Conservation (phyloP, 2,329 filamentous ascomycete genomes). For the Lecanicillium sp. region DNA sequence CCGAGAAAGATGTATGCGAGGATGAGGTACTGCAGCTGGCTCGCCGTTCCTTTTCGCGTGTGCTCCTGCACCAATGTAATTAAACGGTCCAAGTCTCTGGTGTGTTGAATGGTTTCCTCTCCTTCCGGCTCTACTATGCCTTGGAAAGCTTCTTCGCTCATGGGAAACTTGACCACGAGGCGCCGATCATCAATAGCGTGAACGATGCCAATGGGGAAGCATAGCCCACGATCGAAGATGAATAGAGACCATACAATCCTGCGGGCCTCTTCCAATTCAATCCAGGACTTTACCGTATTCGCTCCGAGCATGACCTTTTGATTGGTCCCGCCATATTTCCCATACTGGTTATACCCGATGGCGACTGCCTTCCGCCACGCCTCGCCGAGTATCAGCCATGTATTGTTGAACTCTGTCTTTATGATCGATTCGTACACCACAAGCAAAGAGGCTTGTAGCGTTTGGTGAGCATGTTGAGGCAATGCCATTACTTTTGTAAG, state of each 20-base stretch:
- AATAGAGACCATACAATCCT: conserved; percentile 16
- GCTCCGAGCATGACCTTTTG: conserved; percentile 8
- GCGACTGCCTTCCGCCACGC: conserved; percentile 17
- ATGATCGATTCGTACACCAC: conserved; percentile 15
- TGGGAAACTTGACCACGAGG: conserved; percentile 15
- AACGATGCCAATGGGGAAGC: conserved; percentile 15
- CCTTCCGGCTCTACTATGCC: not conserved
- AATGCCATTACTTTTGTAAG: conserved; percentile 11
- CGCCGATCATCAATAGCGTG: conserved; percentile 18
- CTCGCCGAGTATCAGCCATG: conserved; percentile 15
- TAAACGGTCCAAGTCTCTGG: conserved; percentile 11
- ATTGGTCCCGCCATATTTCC: conserved; percentile 6
- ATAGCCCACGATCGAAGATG: conserved; percentile 16
- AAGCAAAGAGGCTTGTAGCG: conserved; percentile 14
- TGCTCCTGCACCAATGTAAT: conserved; percentile 12
- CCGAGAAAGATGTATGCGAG: conserved; percentile 15
- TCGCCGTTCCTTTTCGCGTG: conserved; percentile 6
- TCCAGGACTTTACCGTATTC: conserved; percentile 8
- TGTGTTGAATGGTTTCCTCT: conserved; percentile 5
- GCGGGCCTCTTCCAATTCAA: conserved; percentile 14
- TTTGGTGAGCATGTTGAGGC: conserved; percentile 11
- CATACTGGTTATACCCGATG: conserved; percentile 12
- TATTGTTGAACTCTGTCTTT: conserved; percentile 12
- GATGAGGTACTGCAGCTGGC: conserved; percentile 14
- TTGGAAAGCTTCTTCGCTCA: conserved; percentile 15